Evolutionary conservation across 495 filamentous ascomycete species (phyloP), one percentile per base, ranked within the genome.

Genomic region (Staphylotrichum tortipilum): DNA sequence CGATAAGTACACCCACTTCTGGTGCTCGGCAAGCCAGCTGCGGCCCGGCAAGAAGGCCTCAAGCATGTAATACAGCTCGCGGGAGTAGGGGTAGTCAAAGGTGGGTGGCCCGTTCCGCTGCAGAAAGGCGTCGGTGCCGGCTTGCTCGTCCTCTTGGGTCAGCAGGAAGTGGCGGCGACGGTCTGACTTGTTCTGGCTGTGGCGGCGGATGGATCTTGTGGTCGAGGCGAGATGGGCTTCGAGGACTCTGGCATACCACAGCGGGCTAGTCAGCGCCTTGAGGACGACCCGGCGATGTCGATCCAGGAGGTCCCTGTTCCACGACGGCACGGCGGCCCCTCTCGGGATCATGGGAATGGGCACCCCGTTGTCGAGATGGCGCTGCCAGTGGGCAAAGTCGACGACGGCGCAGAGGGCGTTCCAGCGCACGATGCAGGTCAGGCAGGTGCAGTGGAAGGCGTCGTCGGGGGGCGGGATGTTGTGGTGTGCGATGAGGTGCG

Each of bases 61-160:
- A 10, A 79, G 63, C 63, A 75, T 66, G 55, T 79, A 78, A 53
- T 80, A 80, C 18, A 70, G 69, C 47, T 79, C 78, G 24, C 77
- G 62, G 42, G 73, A 60, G 42, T 63, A 76, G 3, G 76, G 76
- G 9, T 77, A 68, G 28, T 78, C 74, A 9, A 71, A 50, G 0
- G 70, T 72, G 0, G 67, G 64, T 7, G 72, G 73, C 0, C 77
- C 77, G 17, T 55, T 60, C 14, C 68, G 56, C 34, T 64, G 57
- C 3, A 80, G 58, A 50, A 80, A 81, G 0, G 48, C 55, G 37
- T 79, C 76, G 0, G 64, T 70, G 21, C 67, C 75, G 0, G 58
- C 62, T 1, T 54, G 54, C 3, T 42, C 35, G 42, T 80, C 76
- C 7, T 68, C 65, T 5, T 60, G 50, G 14, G 72, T 73, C 67